These are phyloP conservation scores for Gyromitra esculenta DNA, from an alignment of 2,329 filamentous ascomycete species.

Conservation along the genomic window DNA sequence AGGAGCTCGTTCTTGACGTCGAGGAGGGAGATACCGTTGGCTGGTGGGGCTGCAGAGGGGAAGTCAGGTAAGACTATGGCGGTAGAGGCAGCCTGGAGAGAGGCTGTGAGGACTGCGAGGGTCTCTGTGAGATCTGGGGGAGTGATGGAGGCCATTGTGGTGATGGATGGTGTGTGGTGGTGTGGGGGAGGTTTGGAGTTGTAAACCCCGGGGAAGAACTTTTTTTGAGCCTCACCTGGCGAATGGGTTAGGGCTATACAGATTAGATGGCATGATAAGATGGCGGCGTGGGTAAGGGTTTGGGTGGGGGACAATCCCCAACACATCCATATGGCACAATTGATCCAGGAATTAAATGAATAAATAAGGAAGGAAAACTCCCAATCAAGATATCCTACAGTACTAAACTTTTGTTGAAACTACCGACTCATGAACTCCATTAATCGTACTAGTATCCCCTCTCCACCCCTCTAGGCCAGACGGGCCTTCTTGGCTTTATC, in stretches of 20 bases:
- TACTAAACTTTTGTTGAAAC: conserved; percentile 43
- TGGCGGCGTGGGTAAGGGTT: neutral
- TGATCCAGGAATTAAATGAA: neutral
- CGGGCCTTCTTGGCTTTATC: conserved; percentile 45
- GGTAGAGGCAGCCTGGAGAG: conserved; percentile 37
- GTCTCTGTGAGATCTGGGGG: conserved; percentile 10
- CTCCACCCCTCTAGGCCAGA: conserved; percentile 14
- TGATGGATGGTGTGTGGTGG: conserved; percentile 8
- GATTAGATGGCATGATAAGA: neutral
- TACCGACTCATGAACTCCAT: conserved; percentile 47
- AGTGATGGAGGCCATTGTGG: conserved; percentile 31
- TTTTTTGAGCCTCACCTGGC: conserved; percentile 43
- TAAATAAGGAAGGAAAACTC: neutral
- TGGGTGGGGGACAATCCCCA: neutral
- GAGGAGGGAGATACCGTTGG: conserved; percentile 90
- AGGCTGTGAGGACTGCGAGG: conserved; percentile 47
- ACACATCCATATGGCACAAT: neutral
- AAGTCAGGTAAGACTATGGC: conserved; percentile 70
- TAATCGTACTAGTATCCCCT: conserved; percentile 20
- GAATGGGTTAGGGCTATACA: neutral
- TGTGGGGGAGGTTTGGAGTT: conserved; percentile 12
- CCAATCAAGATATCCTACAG: conserved; percentile 25
- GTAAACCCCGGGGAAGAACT: conserved; percentile 14
- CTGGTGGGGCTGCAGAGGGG: conserved; percentile 75
- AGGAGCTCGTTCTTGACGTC: conserved; percentile 98